Percentiles rank a stretch among this genome's conserved stretches.
Conservation (phyloP, 106 monocot genomes). For the Amphibolis antarctica region DNA sequence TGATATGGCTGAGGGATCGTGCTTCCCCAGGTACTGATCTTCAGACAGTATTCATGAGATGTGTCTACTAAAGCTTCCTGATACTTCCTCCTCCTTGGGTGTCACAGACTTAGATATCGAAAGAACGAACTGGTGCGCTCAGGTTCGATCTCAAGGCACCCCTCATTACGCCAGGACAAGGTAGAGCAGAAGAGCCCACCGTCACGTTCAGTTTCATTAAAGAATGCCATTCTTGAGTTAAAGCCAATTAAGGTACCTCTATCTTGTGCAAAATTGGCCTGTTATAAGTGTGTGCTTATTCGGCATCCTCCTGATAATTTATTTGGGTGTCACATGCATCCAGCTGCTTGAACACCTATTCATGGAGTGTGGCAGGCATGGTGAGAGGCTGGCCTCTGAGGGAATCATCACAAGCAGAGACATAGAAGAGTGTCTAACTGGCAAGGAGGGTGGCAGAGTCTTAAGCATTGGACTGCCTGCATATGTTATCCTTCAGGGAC, state of each 20-base stretch:
- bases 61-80: no score
- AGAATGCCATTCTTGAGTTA: constrained; percentile 49
- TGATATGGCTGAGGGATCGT: constrained; percentile 82
- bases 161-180: constrained; percentile 34
- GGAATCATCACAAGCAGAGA: constrained; percentile 47
- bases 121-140: constrained; percentile 17
- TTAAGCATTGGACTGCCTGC: constrained; percentile 59
- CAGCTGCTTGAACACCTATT: constrained; percentile 60
- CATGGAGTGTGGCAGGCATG: constrained; percentile 35
- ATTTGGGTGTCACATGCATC: not conserved
- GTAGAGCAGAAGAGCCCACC: constrained; percentile 17
- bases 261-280: not conserved
- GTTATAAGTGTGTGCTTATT: not conserved
- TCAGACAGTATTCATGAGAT: no score
- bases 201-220: constrained; percentile 52
- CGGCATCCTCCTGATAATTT: not conserved
- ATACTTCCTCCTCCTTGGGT: no score
- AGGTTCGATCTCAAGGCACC: constrained; percentile 29
- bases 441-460: constrained; percentile 25
- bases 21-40: constrained; percentile 67
- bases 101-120: constrained; percentile 41
- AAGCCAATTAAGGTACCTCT: constrained; percentile 74
- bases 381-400: constrained; percentile 35
- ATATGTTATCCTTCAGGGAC: constrained; percentile 43
- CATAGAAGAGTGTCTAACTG: constrained; percentile 29